Evolutionary conservation across 2,329 filamentous ascomycete genomes (phyloP).

Genomic region (Myriosclerotinia scirpicola): DNA sequence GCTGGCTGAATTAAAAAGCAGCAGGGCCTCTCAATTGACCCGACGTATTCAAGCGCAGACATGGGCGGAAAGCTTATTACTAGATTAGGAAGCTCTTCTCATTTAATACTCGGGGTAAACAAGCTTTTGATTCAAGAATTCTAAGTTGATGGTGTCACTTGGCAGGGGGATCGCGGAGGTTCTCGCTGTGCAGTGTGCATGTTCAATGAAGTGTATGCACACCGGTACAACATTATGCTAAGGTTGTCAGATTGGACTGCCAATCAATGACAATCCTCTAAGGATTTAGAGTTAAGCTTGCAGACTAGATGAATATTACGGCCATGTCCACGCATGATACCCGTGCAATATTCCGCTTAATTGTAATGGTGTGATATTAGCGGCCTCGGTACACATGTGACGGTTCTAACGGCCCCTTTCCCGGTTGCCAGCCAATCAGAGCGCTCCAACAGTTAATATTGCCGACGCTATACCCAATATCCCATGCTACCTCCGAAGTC

Average conservation of each 20-base stretch:
- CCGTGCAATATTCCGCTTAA: neutral
- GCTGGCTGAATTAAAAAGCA: neutral
- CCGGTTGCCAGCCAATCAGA: neutral
- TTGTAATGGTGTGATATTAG: constrained; percentile 16
- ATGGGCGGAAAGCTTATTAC: neutral
- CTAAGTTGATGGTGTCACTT: constrained; percentile 1
- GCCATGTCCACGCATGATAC: constrained; percentile 2
- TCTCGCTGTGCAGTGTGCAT: neutral
- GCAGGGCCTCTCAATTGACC: neutral
- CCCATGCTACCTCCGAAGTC: neutral
- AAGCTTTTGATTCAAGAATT: constrained; percentile 2
- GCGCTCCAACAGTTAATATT: neutral
- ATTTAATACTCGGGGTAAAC: neutral
- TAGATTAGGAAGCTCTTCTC: neutral
- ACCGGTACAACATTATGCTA: neutral
- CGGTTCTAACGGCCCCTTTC: neutral
- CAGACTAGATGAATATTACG: neutral
- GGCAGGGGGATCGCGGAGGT: neutral
- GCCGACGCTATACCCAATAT: constrained; percentile 11
- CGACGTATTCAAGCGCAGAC: neutral
- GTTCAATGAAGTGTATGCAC: neutral
- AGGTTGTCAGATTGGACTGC: neutral
- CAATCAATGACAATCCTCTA: neutral
- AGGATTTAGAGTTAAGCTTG: neutral
- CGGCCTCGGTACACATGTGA: constrained; percentile 9